Evolutionary conservation across 148 eudicot species (phyloP), one percentile per base, ranked within the genome.

Genomic region (Oxyria digyna): DNA sequence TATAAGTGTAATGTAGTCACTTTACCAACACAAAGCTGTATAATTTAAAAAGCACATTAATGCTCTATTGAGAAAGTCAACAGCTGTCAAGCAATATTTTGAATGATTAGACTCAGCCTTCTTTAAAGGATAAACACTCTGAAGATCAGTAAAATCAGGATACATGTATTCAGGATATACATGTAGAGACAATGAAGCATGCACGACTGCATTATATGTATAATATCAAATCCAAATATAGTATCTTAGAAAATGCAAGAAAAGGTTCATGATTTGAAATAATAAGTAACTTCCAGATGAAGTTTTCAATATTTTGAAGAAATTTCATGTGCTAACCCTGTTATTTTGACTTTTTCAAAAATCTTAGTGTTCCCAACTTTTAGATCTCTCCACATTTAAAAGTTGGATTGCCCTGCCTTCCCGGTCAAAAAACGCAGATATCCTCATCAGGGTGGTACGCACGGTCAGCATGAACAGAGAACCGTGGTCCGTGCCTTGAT

Each of bases 1-100:
- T 95, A 82, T 57, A 95, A 90, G 72, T 95, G 99, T 67, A 95
- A 65, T 37, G 93, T 85, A 59, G 89, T 91, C 74, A 95, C 99
- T 72, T 82, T 88, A 71, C 99, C 99, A 69, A 73, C 73, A 84
- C 99, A 95, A 50, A 95, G 82, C 99, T 95, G 89, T 74, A 77
- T 43, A 31, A 66, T 73, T 59, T 21, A 33, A 75, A 26, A 21
- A 20, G 46, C 6, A 38, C 31, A 12, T 66, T 35, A 66, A n/a
- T 54, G 62, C 17, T 23, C 26, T 4, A 24, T 23, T 55, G 62
- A 55, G 55, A 24, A 24, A 26, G 33, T 55, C 1, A 29, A 10
- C 33, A 24, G 5, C 8, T 49, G 26, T 18, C 10, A 20, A 49
- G 55, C 0, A 18, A 20, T 49, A 49, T 20, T 49, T 20, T 49